phyloP scores from a whole-genome alignment of 176 grass and related monocot species.

The Avena atlantica region DNA sequence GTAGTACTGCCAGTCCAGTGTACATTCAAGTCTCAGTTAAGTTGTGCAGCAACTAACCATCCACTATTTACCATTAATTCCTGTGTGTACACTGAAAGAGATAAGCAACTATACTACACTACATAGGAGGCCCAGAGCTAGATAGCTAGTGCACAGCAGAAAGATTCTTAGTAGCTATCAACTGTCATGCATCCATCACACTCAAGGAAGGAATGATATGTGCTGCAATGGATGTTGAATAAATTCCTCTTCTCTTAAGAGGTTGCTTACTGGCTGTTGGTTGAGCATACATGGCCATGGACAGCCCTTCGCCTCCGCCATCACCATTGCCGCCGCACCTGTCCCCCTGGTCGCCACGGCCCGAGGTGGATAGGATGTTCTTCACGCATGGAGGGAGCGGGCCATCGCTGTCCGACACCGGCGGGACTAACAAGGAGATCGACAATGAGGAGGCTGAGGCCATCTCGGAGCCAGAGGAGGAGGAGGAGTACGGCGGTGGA shows the following conservation, averaged over 20 bases:
- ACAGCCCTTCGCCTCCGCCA: neutral
- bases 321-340: neutral
- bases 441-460: conserved; percentile 18
- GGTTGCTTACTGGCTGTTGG: neutral
- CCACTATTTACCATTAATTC: neutral
- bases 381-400: conserved; percentile 16
- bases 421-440: conserved; percentile 27
- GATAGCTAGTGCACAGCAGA: neutral
- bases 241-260: neutral
- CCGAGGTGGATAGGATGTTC: conserved; percentile 9
- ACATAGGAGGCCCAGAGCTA: neutral
- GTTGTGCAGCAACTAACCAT: neutral
- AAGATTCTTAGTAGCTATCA: neutral
- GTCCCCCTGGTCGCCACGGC: neutral
- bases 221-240: neutral
- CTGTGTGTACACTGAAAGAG: neutral
- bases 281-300: neutral
- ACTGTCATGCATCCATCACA: neutral
- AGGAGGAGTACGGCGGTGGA: neutral
- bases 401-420: neutral
- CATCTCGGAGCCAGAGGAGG: neutral
- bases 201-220: neutral
- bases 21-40: neutral
- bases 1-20: too few species aligned
- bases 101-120: too few species aligned